Evolutionary conservation across 768 basidiomycete genomes (phyloP), one percentile per base, ranked within the genome.

Genomic region (Auricularia cornea): DNA sequence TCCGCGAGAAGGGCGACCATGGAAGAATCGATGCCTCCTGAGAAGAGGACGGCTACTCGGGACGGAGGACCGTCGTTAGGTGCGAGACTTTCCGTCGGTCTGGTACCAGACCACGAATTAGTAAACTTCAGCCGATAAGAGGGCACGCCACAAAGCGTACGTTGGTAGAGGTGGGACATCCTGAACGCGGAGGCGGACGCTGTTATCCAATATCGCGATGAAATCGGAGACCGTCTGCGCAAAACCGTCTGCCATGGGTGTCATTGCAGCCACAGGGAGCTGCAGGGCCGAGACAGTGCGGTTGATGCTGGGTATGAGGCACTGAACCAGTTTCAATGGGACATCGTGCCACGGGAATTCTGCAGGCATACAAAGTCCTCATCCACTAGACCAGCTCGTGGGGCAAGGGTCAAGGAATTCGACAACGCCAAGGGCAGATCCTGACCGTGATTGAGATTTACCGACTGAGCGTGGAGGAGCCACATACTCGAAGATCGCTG

Each of bases 21-120:
- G 0, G 95, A 88, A 12, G 88, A 98, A 72, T 99, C 97, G 52
- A 99, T 92, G 0, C 97, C 97, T 32, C 97, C 97, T 40, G 93
- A 96, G 73, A 98, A 99, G 10, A 99, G 81, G 10, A 99, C 80
- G 2, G 89, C 94, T 2, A 97, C 79, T 60, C 88, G 81, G 3
- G 87, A 79, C 26, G 54, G 26, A n/a, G 54, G 30, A 10, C 16
- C 54, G 28, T 31, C 54, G n/a, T n/a, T n/a, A 31, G 54, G 26
- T 28, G 11, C 44, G 16, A 20, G 38, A 18, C 20, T 1, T 6
- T 48, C 20, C 23, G 44, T 48, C 11, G 6, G 1, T 48, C 16
- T 12, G 11, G 20, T 12, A 16, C 20, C 44, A 6, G 16, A 1
- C 8, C 11, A 23, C 16, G 2, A 5, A 14, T 12, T 48, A 20